Evolutionary conservation across 352 stramenopile species (phyloP).

Genomic region (Phytophthora fragariaefolia): DNA sequence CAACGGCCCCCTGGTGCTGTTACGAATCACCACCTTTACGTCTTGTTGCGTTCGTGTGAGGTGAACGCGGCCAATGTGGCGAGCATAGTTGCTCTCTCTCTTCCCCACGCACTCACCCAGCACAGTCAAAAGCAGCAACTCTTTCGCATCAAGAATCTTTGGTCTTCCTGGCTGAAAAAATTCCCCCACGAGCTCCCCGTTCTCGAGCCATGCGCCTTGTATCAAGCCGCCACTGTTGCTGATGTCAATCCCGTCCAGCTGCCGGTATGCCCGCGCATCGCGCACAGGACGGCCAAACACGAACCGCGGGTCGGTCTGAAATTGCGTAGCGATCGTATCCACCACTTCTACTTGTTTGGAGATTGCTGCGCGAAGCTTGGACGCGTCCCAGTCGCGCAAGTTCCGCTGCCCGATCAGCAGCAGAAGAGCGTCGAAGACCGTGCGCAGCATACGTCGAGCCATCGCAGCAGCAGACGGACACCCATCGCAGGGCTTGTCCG

Average conservation of each 20-base stretch:
- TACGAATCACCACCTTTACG: slow-evolving; percentile 33
- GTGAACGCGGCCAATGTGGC: slow-evolving; percentile 19
- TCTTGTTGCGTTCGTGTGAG: slow-evolving; percentile 2
- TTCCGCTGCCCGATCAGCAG: slow-evolving; percentile 30
- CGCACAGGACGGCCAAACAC: slow-evolving; percentile 40
- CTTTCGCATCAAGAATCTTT: slow-evolving; percentile 19
- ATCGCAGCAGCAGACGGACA: slow-evolving; percentile 10
- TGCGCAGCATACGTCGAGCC: slow-evolving; percentile 39
- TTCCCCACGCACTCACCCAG: slow-evolving; percentile 26
- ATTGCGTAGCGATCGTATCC: slow-evolving; percentile 39
- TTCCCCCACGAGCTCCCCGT: slow-evolving; percentile 29
- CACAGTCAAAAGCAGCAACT: slow-evolving; percentile 30
- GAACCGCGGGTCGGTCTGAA: slow-evolving; percentile 28
- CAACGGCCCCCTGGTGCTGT: slow-evolving; percentile 23
- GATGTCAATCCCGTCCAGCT: slow-evolving; percentile 26
- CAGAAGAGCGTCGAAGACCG: slow-evolving; percentile 24
- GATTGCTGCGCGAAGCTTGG: slow-evolving; percentile 45
- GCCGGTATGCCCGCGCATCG: slow-evolving; percentile 14
- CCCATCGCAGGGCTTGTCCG: slow-evolving; percentile 25
- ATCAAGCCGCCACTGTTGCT: slow-evolving; percentile 18
- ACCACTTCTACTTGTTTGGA: slow-evolving; percentile 40
- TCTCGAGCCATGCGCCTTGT: slow-evolving; percentile 35
- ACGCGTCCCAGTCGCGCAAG: slow-evolving; percentile 35
- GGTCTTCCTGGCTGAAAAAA: slow-evolving; percentile 11
- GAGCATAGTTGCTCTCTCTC: slow-evolving; percentile 27